Base-by-base conservation (phyloP, 805 yeast species). In the Schwanniomyces yamadae region DNA sequence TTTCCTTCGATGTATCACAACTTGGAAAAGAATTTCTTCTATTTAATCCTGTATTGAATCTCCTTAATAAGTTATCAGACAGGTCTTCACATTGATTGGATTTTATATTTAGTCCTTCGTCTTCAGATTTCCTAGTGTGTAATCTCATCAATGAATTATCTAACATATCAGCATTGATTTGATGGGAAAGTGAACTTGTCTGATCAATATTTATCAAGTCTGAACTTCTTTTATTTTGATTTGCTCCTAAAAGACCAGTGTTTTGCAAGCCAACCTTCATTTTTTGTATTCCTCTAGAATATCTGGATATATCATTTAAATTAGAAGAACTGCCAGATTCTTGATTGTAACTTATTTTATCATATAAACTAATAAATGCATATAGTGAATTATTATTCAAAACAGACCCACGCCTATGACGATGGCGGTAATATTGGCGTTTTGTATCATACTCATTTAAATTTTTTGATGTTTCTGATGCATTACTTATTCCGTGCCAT, bases 1-100 rank as follows among this genome's bases (percentile, higher is more conserved):
- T 35, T 16, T 54, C 57, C 3, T 29, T 37, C 4, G 39, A 24
- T 7, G 43, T 36, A 7, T 32, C 31, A 21, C 44, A 23, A 6
- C 44, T 48, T 1, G 73, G 71, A 29, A 23, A 63, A 1, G 72
- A 65, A 37, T 54, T 62, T 33, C 73, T 51, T 21, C 73, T 41
- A 37, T 57, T 58, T 43, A 63, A 48, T 7, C 31, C 28, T 12
- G 28, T 21, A 11, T 40, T 48, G 33, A 52, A 45, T 14, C 28
- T 23, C 31, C 34, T 18, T 17, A 49, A 28, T 11, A 46, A 41
- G 14, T 34, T 31, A 9, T 23, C 18, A 8, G 17, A 16, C n/a
- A n/a, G n/a, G 17, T 16, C 29, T 16, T 27, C 11, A 16, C 29
- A 27, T 4, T 16, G 13, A 27, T 18, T 10, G 3, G 29, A 20